Percentiles rank a stretch among this genome's conserved stretches.
These are phyloP conservation scores for Colletotrichum tropicicola DNA, from an alignment of 2,329 filamentous ascomycete species.

Conservation along the genomic window DNA sequence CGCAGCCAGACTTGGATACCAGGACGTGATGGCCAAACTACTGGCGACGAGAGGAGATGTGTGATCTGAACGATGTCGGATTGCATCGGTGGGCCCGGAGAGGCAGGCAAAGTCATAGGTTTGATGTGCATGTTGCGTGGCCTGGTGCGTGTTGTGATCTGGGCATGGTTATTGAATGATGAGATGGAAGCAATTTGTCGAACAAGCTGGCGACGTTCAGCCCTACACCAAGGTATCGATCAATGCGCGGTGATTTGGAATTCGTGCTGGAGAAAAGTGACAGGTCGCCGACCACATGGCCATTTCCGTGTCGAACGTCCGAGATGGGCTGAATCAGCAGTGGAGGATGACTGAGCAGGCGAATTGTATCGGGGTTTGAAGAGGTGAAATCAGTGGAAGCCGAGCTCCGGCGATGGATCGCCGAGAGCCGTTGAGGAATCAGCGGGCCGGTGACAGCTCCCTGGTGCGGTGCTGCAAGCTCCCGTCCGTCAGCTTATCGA, in stretches of 20 bases:
- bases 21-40: background rate
- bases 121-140: too few relatives aligned
- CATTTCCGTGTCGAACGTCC: background rate
- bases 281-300: background rate
- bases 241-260: background rate
- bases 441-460: background rate
- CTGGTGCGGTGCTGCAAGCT: background rate
- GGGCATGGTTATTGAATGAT: too few relatives aligned
- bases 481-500: background rate
- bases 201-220: background rate
- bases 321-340: background rate
- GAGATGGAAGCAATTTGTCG: background rate
- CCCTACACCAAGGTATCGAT: background rate
- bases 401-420: slow-evolving; percentile 10
- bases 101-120: too few relatives aligned
- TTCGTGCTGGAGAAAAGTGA: background rate
- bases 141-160: too few relatives aligned
- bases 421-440: slow-evolving; percentile 11
- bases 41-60: background rate
- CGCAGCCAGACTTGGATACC: background rate
- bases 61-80: background rate
- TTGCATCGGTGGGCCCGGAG: too few relatives aligned
- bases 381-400: background rate
- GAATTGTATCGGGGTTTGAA: background rate
- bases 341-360: background rate